Evolutionary conservation across 148 eudicot genomes (phyloP).

Genomic region (Polygonum maritimum): DNA sequence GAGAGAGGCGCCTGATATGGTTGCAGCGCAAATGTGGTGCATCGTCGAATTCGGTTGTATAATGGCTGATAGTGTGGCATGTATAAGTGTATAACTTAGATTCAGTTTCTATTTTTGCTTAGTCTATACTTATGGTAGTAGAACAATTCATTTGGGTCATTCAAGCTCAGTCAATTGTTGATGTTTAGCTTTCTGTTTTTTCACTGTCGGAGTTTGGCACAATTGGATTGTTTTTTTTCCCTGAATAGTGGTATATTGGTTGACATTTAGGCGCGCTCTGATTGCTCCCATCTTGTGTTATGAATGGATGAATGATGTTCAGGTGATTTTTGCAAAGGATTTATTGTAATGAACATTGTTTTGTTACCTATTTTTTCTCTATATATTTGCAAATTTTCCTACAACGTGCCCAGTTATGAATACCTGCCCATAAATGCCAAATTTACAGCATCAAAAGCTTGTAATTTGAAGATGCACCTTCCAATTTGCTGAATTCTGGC

Average conservation of each 20-base stretch:
- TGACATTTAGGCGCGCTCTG: neutral
- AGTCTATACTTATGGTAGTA: constrained; percentile 4
- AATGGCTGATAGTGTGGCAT: neutral
- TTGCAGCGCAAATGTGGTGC: constrained; percentile 54
- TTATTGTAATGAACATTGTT: too few species aligned
- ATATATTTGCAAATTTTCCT: too few species aligned
- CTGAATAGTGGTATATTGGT: neutral
- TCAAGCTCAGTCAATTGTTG: neutral
- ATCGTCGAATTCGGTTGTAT: constrained; percentile 4
- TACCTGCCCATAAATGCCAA: constrained; percentile 1
- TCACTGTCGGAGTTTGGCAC: neutral
- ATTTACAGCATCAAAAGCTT: neutral
- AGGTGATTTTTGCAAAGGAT: neutral
- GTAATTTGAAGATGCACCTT: neutral
- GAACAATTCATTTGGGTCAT: neutral
- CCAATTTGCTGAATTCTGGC: neutral
- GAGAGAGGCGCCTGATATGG: constrained; percentile 42
- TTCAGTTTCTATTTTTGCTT: neutral
- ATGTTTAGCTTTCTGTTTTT: neutral
- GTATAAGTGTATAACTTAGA: neutral
- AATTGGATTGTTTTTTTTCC: neutral
- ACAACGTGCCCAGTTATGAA: neutral
- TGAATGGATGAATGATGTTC: neutral
- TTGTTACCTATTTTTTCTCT: too few species aligned
- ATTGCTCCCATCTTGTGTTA: neutral